A percentile compares a stretch with the other conserved stretches of the same genome.
phyloP scores from a whole-genome alignment of 1,284 basidiomycete species.

The Pseudozyma hubeiensis region DNA sequence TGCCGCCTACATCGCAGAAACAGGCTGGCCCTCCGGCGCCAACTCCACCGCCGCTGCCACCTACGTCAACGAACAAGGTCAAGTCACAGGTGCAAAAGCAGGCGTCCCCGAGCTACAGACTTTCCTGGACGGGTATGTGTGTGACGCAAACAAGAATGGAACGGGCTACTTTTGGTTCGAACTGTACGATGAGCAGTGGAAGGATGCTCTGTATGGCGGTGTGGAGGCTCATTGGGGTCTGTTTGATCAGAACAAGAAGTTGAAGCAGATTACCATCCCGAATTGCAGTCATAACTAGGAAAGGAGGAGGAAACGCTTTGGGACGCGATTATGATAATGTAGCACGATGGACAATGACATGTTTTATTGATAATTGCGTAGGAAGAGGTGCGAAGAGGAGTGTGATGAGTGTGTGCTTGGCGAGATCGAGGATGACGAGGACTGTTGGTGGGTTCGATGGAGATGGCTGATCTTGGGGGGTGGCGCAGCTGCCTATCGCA shows the following conservation, averaged over 20 bases:
- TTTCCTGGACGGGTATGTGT: constrained; percentile 40
- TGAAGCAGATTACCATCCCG: constrained; percentile 39
- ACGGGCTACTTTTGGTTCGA: constrained; percentile 49
- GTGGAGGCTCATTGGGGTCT: constrained; percentile 51
- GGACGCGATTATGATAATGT: no score
- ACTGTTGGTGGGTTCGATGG: no score
- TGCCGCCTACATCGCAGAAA: constrained; percentile 44
- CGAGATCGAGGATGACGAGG: no score
- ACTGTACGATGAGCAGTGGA: constrained; percentile 45
- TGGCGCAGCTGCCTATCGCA: no score
- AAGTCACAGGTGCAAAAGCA: constrained; percentile 28
- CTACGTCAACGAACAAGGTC: constrained; percentile 33
- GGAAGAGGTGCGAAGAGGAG: background rate
- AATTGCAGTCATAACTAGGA: constrained; percentile 28
- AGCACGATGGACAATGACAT: constrained; percentile 7
- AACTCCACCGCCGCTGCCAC: constrained; percentile 27
- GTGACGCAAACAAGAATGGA: constrained; percentile 35
- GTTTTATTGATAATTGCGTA: background rate
- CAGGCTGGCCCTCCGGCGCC: constrained; percentile 40
- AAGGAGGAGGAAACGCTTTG: no score
- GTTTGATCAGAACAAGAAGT: constrained; percentile 36
- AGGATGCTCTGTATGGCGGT: constrained; percentile 36
- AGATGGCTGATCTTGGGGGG: no score
- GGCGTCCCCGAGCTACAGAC: constrained; percentile 35
- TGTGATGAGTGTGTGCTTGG: no score